Conservation (phyloP, 345 rosid species). For the Passiflora organensis region DNA sequence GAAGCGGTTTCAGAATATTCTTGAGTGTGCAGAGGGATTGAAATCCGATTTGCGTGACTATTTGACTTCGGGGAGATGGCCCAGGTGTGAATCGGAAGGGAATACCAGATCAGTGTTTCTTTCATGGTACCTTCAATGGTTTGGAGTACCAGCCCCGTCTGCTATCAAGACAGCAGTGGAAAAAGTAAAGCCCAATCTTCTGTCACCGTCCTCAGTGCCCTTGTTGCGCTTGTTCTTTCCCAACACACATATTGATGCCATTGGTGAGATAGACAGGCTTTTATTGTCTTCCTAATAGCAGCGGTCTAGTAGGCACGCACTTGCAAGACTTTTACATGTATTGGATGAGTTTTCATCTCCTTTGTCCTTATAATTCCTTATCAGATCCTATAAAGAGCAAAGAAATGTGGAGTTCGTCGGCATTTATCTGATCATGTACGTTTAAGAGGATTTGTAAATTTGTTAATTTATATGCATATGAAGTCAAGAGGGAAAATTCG, state of each 20-base stretch:
- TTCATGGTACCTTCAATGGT: constrained; percentile 87
- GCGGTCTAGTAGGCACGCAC: constrained; percentile 8
- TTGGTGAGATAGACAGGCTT: constrained; percentile 46
- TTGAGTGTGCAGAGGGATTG: constrained; percentile 35
- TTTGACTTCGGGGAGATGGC: constrained; percentile 60
- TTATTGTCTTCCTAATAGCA: constrained; percentile 21
- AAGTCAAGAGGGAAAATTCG: too few species aligned
- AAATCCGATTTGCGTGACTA: constrained; percentile 40
- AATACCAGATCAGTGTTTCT: constrained; percentile 38
- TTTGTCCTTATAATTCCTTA: too few species aligned
- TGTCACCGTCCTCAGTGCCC: constrained; percentile 40
- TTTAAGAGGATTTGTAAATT: too few species aligned
- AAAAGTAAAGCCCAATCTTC: constrained; percentile 44
- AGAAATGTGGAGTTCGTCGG: too few species aligned
- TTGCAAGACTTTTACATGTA: too few species aligned
- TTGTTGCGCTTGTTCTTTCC: constrained; percentile 69
- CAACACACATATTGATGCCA: constrained; percentile 44
- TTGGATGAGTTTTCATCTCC: too few species aligned
- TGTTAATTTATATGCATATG: too few species aligned
- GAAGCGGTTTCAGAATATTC: constrained; percentile 67
- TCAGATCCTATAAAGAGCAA: too few species aligned
- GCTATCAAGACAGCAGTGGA: constrained; percentile 37
- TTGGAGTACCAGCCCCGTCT: constrained; percentile 56
- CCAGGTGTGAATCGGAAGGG: constrained; percentile 27
- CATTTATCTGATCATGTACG: too few species aligned